Base-by-base conservation (phyloP, 2,329 filamentous ascomycete species). In the Stachybotrys chlorohalonatus region DNA sequence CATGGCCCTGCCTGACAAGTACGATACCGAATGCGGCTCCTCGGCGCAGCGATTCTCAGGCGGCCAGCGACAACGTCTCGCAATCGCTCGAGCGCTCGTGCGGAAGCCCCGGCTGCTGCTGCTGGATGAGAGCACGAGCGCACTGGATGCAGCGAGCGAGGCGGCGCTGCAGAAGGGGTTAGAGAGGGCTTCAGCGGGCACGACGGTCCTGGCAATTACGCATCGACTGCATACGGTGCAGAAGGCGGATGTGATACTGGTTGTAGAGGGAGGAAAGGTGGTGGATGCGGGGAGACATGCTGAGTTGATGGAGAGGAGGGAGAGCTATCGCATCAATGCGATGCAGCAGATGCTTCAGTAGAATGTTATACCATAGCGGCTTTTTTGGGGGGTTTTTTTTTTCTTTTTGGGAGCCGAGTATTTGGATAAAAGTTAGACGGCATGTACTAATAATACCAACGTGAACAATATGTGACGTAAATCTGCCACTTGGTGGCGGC, bases 51-150 rank as follows among this genome's bases (percentile, higher is more conserved):
- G 85, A 24, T 70, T 95, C 3, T 91, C 87, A 0, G 90, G 89
- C 1, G 90, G 90, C 0, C 90, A 95, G 66, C 82, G 85, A 15
- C 90, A 95, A 68, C 80, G 89, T 1, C 70, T 95, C 13, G 84
- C 85, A 0, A 92, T 95, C 63, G 89, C 90, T 0, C 78, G 90
- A 30, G 89, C 89, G 0, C 74, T 93, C 3, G 79, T 91, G 3
- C 80, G 89, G 0, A 79, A 82, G 57, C 90, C 90, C 0, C 79
- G 85, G 50, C 76, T 95, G 1, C 70, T 95, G 16, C 80, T 95
- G 46, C 76, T 95, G 1, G 90, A 95, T 62, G 90, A 95, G 73
- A 87, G 87, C 32, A 95, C 90, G 0, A 88, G 84, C 47, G 87
- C 86, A 4, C 75, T 95, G 3, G 90, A 95, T 62, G 81, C 82